phyloP scores from a whole-genome alignment of 768 basidiomycete species.

The Psilocybe subaeruginosa region DNA sequence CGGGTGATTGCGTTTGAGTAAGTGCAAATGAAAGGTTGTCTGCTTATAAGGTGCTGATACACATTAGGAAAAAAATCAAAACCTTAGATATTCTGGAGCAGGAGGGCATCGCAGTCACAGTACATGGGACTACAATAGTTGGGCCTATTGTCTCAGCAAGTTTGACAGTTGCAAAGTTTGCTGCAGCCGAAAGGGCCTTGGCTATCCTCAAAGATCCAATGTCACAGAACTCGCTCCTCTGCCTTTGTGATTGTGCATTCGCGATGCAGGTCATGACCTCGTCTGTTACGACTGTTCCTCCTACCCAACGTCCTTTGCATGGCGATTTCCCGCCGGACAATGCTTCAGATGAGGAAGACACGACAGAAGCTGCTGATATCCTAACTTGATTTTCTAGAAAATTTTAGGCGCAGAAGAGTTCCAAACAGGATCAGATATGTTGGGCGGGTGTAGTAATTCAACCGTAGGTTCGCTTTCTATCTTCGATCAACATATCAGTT shows the following conservation, averaged over 20 bases:
- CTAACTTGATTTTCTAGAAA: background rate
- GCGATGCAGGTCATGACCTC: constrained; percentile 7
- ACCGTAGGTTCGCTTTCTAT: constrained; percentile 24
- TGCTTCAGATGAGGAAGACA: constrained; percentile 15
- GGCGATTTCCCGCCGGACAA: background rate
- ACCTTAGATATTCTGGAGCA: constrained; percentile 17
- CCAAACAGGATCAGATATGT: constrained; percentile 20
- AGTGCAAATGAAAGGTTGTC: background rate
- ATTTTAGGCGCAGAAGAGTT: background rate
- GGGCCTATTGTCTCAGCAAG: constrained; percentile 67
- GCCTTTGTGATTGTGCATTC: constrained; percentile 39
- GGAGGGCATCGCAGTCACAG: constrained; percentile 57
- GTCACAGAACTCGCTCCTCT: constrained; percentile 45
- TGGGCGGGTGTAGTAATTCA: constrained; percentile 28
- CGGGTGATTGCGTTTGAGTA: constrained; percentile 36
- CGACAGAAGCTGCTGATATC: constrained; percentile 2
- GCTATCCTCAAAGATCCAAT: constrained; percentile 49
- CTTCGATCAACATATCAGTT: constrained; percentile 26
- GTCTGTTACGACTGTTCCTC: background rate
- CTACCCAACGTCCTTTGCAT: background rate
- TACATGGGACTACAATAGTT: constrained; percentile 58
- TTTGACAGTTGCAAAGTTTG: constrained; percentile 63
- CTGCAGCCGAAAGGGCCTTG: constrained; percentile 66
- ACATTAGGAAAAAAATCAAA: constrained; percentile 25
- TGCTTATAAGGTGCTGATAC: background rate